Evolutionary conservation across 225 moss, liverwort and hornwort genomes (phyloP).

Genomic region (Polytrichum formosum): DNA sequence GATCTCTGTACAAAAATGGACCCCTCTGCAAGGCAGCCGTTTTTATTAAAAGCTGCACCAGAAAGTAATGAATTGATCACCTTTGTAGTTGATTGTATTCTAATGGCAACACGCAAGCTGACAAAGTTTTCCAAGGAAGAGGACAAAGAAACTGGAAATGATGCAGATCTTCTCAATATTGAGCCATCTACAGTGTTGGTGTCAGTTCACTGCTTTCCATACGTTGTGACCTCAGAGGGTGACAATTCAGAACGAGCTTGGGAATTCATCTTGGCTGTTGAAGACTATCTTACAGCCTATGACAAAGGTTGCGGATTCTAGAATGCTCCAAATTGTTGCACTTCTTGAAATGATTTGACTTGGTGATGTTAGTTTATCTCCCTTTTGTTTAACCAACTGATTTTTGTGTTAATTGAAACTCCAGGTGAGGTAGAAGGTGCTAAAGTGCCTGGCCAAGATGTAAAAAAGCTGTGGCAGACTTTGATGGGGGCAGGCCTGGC

Average conservation of each 20-base stretch:
- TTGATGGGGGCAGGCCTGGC: constrained; percentile 77
- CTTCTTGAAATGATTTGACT: too few relatives aligned
- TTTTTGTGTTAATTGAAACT: constrained; percentile 10
- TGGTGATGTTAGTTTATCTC: too few relatives aligned
- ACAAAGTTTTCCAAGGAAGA: constrained; percentile 11
- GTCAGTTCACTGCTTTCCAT: constrained; percentile 73
- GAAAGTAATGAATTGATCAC: constrained; percentile 43
- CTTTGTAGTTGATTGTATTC: constrained; percentile 39
- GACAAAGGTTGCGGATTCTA: constrained; percentile 31
- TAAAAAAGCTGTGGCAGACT: constrained; percentile 49
- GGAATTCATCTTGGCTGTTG: constrained; percentile 59
- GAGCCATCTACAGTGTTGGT: constrained; percentile 77
- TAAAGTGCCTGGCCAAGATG: constrained; percentile 21
- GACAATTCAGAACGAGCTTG: constrained; percentile 54
- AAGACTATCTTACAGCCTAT: constrained; percentile 39
- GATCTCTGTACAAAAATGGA: constrained; percentile 69
- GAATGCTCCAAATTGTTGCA: too few relatives aligned
- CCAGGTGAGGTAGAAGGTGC: constrained; percentile 27
- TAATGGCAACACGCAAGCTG: constrained; percentile 31
- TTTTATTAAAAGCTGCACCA: constrained; percentile 36
- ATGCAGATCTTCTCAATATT: constrained; percentile 24
- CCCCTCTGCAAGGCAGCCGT: constrained; percentile 27
- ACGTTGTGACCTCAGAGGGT: constrained; percentile 33
- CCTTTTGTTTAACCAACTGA: not conserved
- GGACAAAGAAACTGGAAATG: constrained; percentile 16